Evolutionary conservation across 148 eudicot genomes (phyloP), one percentile per base, ranked within the genome.

Genomic region (Hydrangea macrophylla): DNA sequence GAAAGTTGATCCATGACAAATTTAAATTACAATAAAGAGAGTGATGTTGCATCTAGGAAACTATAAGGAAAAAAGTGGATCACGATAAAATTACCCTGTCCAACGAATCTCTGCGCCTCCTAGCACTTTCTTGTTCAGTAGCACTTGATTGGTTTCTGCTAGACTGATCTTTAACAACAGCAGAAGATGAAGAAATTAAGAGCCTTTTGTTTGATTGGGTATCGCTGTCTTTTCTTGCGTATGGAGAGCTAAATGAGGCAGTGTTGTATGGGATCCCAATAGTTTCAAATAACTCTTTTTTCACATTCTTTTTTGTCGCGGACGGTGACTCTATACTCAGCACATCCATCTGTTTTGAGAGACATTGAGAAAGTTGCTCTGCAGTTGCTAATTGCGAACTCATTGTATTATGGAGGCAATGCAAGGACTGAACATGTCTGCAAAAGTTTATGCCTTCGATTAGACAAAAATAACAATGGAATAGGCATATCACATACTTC

Each of bases 21-120:
- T 18, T 48, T 48, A 17, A 18, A 48, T 15, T 48, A 5, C 20
- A 20, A 48, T 48, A 22, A 20, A 48, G 23, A 48, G 15, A 18
- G 39, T 18, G 23, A 17, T 22, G 22, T 18, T 18, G 17, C 17
- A 48, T 48, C 53, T 48, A 3, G 3, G n/a, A 1, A 48, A 48
- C 53, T 22, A 48, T 18, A 48, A 17, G 5, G 53, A n/a, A 20
- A 48, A 22, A 22, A 48, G 53, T 7, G n/a, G 2, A 54, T 22
- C 60, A 33, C 55, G 9, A 56, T 24, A 55, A 57, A 65, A 55
- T 79, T 84, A 94, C 99, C 87, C 57, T 81, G 69, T 85, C 96
- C 36, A 94, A 76, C 17, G 99, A 94, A 67, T 94, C 89, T 48
- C 93, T 83, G 71, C 93, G 79, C 62, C 97, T 79, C 77, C 99